Percentiles rank a stretch among this genome's conserved stretches.
Conservation (phyloP, 2,329 filamentous ascomycete genomes). For the Neofusicoccum kwambonambiense region DNA sequence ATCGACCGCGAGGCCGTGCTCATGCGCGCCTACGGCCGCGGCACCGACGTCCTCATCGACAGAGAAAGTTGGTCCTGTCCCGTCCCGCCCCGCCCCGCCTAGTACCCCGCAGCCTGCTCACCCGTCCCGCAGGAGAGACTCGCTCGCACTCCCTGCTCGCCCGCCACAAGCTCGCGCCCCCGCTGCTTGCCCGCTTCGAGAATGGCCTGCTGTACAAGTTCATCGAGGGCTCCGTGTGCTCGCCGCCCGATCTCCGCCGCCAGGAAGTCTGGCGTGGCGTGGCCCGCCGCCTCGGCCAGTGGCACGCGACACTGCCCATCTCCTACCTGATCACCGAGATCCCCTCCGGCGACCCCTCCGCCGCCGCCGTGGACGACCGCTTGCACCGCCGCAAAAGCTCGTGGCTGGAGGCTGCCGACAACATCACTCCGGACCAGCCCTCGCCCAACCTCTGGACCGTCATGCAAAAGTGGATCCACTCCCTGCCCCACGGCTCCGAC, state of each 20-base stretch:
- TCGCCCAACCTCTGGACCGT: conserved; percentile 92
- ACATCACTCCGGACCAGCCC: conserved; percentile 62
- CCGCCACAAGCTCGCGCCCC: conserved; percentile 76
- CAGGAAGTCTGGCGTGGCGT: conserved; percentile 78
- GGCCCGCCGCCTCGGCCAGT: conserved; percentile 81
- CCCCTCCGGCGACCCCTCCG: conserved; percentile 24
- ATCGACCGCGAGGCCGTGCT: conserved; percentile 83
- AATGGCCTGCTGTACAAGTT: conserved; percentile 96
- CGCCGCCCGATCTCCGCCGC: conserved; percentile 74
- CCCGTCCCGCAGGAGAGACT: conserved; percentile 50
- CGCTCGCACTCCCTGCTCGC: conserved; percentile 81
- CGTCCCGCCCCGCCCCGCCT: not conserved
- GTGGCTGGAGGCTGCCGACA: conserved; percentile 33
- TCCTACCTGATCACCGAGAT: conserved; percentile 46
- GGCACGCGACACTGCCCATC: conserved; percentile 74
- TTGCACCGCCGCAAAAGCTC: conserved; percentile 35
- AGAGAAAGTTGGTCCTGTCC: conserved; percentile 67
- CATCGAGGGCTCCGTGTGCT: conserved; percentile 76
- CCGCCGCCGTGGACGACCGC: conserved; percentile 26
- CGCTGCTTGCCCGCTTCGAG: conserved; percentile 85
- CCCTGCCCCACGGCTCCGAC: conserved; percentile 71
- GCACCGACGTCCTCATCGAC: conserved; percentile 93
- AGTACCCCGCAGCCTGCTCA: not conserved
- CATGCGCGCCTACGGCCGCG: conserved; percentile 89
- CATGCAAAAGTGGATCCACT: conserved; percentile 92